Evolutionary conservation across 805 yeast genomes (phyloP), one percentile per base, ranked within the genome.

Genomic region (Gaillardinia entomophila): DNA sequence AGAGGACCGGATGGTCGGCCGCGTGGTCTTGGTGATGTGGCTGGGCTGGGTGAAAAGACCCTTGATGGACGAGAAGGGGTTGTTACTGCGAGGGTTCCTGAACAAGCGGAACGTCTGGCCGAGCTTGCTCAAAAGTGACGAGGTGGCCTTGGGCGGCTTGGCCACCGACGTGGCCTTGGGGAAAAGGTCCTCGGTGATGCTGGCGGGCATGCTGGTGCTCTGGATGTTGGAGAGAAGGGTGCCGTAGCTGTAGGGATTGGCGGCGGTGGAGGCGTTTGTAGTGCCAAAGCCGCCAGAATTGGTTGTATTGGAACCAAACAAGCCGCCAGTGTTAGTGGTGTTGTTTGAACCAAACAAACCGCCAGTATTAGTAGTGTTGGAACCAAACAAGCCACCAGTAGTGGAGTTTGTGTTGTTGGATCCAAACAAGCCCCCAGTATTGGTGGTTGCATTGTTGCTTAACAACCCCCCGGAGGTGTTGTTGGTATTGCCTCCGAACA

Each of bases 51-150:
- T 49, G 40, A 62, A 62, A 5, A 62, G 37, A 0, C 68, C 68
- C 25, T 51, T 57, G 25, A 49, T 35, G 6, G 49, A 38, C 7
- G 43, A 33, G 12, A 36, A 22, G 3, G 27, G 24, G 17, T 30
- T 31, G 3, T 41, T 29, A 2, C 29, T 19, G 1, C 40, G 12
- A 12, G 41, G 27, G 4, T 31, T 35, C 19, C 62, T 48, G 29
- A 62, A 53, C 16, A 57, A 43, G 31, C 46, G 54, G 35, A 62
- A 55, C 1, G 66, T 56, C 41, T 53, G 61, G 2, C 66, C 65
- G 32, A 62, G 49, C 31, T 49, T 56, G 3, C 48, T 39, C 20
- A 62, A 50, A 25, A 62, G 42, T 2, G 62, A 48, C 12, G 57
- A 44, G 30, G 51, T 50, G 16, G 46, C 46, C 8, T 33, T 37